These are phyloP conservation scores for Rhytidiadelphus loreus DNA, from an alignment of 225 moss, liverwort and hornwort genomes.

Conservation along the genomic window DNA sequence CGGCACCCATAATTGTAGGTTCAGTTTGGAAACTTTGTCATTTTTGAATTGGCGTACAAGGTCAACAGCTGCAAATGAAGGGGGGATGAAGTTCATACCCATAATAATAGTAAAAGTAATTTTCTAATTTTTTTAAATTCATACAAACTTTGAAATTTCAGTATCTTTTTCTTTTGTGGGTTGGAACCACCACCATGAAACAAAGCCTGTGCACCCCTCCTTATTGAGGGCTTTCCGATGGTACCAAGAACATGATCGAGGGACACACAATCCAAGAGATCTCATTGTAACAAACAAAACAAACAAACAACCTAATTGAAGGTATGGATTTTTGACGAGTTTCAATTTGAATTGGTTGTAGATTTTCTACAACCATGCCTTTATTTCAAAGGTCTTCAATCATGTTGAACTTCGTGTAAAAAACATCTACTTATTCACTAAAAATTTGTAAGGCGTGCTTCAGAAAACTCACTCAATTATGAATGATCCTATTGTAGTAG, in stretches of 20 bases:
- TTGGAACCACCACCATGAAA: rapidly evolving
- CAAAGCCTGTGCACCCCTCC: rapidly evolving
- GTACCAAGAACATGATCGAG: rapidly evolving
- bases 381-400: background rate
- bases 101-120: rapidly evolving
- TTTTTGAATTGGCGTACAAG: background rate
- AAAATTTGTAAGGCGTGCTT: background rate
- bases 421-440: background rate
- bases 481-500: background rate
- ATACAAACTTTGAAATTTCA: background rate
- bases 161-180: rapidly evolving
- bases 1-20: too few relatives aligned
- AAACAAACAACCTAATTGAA: background rate
- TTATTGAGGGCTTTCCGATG: rapidly evolving
- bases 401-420: background rate
- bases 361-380: background rate
- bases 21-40: too few relatives aligned
- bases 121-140: background rate
- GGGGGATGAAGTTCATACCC: background rate
- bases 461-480: background rate
- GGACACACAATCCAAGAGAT: rapidly evolving
- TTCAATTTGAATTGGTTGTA: background rate
- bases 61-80: background rate
- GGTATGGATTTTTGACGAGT: background rate
- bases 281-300: background rate